These are phyloP conservation scores for Macrophomina pseudophaseolina DNA, from an alignment of 2,329 filamentous ascomycete species.

Conservation along the genomic window DNA sequence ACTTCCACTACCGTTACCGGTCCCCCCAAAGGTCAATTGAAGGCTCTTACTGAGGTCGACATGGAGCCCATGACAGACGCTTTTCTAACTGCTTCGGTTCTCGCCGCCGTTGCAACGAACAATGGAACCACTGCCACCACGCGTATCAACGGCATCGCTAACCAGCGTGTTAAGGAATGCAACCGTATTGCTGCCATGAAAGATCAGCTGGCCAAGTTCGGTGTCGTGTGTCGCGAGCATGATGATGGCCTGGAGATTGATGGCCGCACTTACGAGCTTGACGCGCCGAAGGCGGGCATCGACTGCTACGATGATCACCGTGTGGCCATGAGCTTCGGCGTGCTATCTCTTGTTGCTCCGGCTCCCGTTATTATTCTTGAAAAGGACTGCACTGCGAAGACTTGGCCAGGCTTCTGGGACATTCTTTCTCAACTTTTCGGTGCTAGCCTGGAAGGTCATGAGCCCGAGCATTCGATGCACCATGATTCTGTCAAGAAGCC, in stretches of 20 bases:
- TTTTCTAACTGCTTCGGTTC: constrained; percentile 91
- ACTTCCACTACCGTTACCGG: constrained; percentile 92
- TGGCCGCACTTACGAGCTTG: constrained; percentile 58
- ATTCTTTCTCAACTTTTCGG: constrained; percentile 78
- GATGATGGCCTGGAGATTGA: constrained; percentile 90
- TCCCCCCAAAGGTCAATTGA: constrained; percentile 73
- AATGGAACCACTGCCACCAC: constrained; percentile 68
- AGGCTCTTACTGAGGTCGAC: constrained; percentile 80
- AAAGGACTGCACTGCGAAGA: constrained; percentile 93
- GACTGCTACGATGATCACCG: constrained; percentile 98
- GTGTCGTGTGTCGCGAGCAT: constrained; percentile 81
- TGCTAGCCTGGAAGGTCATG: constrained; percentile 76
- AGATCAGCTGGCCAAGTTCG: constrained; percentile 91
- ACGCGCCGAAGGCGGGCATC: constrained; percentile 65
- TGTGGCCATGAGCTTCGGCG: constrained; percentile 97
- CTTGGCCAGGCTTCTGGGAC: constrained; percentile 99
- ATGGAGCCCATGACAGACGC: constrained; percentile 99
- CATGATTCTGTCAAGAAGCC: constrained; percentile 43
- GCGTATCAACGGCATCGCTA: constrained; percentile 90
- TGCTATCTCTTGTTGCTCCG: constrained; percentile 75
- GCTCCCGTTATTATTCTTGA: constrained; percentile 79
- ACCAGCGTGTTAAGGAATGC: constrained; percentile 97
- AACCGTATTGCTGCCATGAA: constrained; percentile 97
- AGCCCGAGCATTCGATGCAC: constrained; percentile 52
- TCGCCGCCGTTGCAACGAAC: constrained; percentile 85